Conservation (phyloP, 345 rosid species). For the Boechera stricta region DNA sequence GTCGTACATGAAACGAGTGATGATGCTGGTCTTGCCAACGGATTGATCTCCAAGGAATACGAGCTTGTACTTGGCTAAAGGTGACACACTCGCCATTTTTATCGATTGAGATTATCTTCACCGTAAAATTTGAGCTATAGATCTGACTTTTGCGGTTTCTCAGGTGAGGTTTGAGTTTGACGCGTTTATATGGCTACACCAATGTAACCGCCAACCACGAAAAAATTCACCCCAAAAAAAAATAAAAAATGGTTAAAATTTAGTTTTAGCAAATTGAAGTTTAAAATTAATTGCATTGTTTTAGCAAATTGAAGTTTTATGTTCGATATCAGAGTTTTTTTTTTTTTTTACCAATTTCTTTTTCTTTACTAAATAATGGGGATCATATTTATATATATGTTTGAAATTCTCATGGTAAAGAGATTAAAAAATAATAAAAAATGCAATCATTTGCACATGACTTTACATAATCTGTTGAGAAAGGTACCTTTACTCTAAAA, state of each 20-base stretch:
- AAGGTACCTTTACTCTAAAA: background rate
- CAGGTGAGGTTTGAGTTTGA: constrained; percentile 35
- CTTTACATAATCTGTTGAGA: constrained; percentile 14
- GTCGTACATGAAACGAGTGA: constrained; percentile 95
- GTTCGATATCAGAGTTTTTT: too few species aligned
- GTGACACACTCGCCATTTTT: constrained; percentile 78
- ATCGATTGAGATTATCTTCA: background rate
- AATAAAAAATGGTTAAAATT: background rate
- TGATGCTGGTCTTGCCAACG: constrained; percentile 89
- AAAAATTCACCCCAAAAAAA: background rate
- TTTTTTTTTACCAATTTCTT: too few species aligned
- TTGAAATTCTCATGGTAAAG: background rate
- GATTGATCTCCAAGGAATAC: constrained; percentile 91
- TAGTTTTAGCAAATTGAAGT: background rate
- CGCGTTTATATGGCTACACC: constrained; percentile 37
- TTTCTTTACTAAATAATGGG: background rate
- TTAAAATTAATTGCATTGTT: background rate
- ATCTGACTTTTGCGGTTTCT: constrained; percentile 44
- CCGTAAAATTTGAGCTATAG: constrained; percentile 28
- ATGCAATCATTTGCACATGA: background rate
- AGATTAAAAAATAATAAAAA: background rate
- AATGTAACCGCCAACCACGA: constrained; percentile 52
- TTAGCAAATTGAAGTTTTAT: background rate
- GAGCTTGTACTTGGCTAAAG: constrained; percentile 81
- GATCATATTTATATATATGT: background rate